Evolutionary conservation across 441 rosid genomes (phyloP), one percentile per base, ranked within the genome.

Genomic region (Metrosideros polymorpha): DNA sequence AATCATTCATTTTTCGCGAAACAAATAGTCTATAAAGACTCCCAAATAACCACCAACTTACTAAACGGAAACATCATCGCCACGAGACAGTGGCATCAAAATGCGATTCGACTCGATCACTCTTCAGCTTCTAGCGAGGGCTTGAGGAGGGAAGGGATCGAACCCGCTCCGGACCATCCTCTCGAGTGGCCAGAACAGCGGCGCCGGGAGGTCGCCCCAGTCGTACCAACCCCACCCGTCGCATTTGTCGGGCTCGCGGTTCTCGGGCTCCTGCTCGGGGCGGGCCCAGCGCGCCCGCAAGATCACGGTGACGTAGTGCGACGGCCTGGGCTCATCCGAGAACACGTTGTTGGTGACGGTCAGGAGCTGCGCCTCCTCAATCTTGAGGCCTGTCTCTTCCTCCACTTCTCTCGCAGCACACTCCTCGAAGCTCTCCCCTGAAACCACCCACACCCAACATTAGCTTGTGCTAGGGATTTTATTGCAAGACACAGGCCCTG

Each of bases 351-450:
- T 95, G 3, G 95, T 95, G 3, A 94, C 98, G 3, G 98, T 97
- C 61, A 96, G 76, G 24, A 88, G 86, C 87, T 93, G 94, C 30
- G 88, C 84, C 76, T 91, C 90, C 85, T 87, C 90, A 13, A 95
- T 88, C 57, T 89, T 90, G 85, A 97, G 54, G 2, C 97, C 98
- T 1, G 98, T 93, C 87, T 97, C 98, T 83, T 97, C 99, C 92
- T 89, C 92, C 87, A 93, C n/a, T 84, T 96, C 98, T 50, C 99
- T 94, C 8, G 88, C 94, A 8, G 89, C 98, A 82, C 98, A 95
- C 83, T 88, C 98, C 91, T 95, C 98, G 59, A 97, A 97, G 92
- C 95, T 93, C 91, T 93, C 99, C 1, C 99, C 97, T 97, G 86
- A 43, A 82, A 50, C 52, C 54, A 51, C 27, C 76, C 35, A n/a